Conservation (phyloP, 495 filamentous ascomycete species). For the Neurospora sp. region DNA sequence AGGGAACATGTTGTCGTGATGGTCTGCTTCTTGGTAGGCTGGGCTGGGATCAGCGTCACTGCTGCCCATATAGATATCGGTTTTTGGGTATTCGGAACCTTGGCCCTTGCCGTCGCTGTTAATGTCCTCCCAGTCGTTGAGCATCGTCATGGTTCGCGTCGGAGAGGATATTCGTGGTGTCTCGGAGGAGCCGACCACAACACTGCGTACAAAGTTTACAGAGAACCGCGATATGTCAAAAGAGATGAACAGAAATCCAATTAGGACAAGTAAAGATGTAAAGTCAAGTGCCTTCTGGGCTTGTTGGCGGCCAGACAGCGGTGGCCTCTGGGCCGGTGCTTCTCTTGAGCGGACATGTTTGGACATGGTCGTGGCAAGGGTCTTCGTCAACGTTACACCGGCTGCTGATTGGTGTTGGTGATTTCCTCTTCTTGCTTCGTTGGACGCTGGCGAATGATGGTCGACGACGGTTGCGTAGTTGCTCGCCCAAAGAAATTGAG, state of each 20-base stretch:
- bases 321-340: not conserved
- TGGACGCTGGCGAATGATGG: not conserved
- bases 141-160: not conserved
- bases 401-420: not conserved
- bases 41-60: not conserved
- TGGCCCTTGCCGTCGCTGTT: not conserved
- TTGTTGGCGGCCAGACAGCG: not conserved
- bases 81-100: not conserved
- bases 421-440: not conserved
- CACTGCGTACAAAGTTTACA: too few species aligned
- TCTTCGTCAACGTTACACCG: not conserved
- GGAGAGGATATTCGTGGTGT: not conserved
- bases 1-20: not conserved
- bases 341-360: not conserved
- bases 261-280: not conserved
- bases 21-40: conserved; percentile 1
- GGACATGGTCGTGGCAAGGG: not conserved
- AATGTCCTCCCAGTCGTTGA: not conserved
- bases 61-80: not conserved
- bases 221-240: not conserved
- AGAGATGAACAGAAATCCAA: not conserved
- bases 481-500: not conserved
- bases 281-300: not conserved
- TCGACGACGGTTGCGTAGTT: not conserved
- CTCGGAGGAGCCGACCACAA: not conserved